phyloP scores from a whole-genome alignment of 1,284 basidiomycete species.

The Apiotrichum siamense region DNA sequence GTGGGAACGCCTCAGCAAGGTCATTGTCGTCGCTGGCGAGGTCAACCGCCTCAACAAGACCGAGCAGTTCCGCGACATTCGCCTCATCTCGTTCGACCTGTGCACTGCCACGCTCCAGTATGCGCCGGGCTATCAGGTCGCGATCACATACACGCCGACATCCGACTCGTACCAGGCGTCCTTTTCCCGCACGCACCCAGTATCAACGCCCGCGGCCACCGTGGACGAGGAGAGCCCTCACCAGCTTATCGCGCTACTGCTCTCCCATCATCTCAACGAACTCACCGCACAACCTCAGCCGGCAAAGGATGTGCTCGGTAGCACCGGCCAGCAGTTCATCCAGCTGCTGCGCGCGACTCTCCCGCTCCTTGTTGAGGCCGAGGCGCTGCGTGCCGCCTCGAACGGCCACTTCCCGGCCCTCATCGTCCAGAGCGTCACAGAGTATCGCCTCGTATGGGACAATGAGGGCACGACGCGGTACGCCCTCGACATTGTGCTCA shows the following conservation, averaged over 20 bases:
- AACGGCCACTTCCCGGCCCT: slow-evolving; percentile 16
- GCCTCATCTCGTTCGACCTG: slow-evolving; percentile 74
- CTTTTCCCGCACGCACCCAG: slow-evolving; percentile 19
- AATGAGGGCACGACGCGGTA: slow-evolving; percentile 16
- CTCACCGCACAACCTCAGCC: slow-evolving; percentile 13
- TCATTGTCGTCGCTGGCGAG: slow-evolving; percentile 84
- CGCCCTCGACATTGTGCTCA: slow-evolving; percentile 22
- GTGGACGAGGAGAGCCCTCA: slow-evolving; percentile 29
- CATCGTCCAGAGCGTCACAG: slow-evolving; percentile 20
- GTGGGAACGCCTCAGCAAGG: slow-evolving; percentile 84
- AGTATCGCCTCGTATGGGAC: slow-evolving; percentile 34
- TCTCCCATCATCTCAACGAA: slow-evolving; percentile 39
- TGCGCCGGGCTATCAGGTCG: slow-evolving; percentile 36
- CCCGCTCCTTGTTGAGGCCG: slow-evolving; percentile 28
- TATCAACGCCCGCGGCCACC: not conserved
- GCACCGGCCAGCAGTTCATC: slow-evolving; percentile 27
- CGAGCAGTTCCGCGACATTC: slow-evolving; percentile 63
- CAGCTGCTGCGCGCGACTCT: slow-evolving; percentile 30
- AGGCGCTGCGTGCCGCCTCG: slow-evolving; percentile 10
- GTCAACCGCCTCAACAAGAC: slow-evolving; percentile 73
- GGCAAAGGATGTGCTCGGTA: not conserved
- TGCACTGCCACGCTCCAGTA: slow-evolving; percentile 84
- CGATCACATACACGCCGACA: slow-evolving; percentile 40
- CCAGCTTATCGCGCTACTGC: slow-evolving; percentile 25
- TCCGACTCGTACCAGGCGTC: slow-evolving; percentile 41